Percentiles rank a stretch among this genome's conserved stretches.
These are phyloP conservation scores for Penicillium manginii DNA, from an alignment of 495 filamentous ascomycete species.

Conservation along the genomic window DNA sequence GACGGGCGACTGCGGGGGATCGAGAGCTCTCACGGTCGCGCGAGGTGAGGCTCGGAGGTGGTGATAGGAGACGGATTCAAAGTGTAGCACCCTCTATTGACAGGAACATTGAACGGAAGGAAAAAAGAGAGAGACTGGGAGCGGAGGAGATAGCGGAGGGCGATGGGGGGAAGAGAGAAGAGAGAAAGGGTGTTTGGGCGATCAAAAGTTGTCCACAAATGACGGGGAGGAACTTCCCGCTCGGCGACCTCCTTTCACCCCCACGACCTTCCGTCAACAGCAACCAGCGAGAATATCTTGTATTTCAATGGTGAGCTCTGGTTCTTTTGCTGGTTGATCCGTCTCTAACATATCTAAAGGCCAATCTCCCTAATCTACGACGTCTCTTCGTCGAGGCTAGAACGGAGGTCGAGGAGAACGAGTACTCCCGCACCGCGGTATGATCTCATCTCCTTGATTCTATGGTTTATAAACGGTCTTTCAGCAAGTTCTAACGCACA, in stretches of 20 bases:
- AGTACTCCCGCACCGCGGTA: constrained; percentile 91
- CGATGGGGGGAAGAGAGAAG: constrained; percentile 15
- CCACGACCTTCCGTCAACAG: neutral
- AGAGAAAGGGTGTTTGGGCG: constrained; percentile 35
- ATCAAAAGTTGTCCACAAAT: constrained; percentile 50
- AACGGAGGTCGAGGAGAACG: constrained; percentile 91
- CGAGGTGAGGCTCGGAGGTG: constrained; percentile 20
- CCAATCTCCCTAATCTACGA: constrained; percentile 90
- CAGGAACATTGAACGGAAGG: constrained; percentile 12
- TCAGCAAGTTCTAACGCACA: neutral
- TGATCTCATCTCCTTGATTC: constrained; percentile 3
- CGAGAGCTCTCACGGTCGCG: constrained; percentile 42
- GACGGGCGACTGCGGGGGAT: constrained; percentile 48
- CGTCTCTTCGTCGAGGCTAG: constrained; percentile 95
- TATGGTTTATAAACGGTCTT: neutral
- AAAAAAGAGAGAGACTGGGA: constrained; percentile 10
- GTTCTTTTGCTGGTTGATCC: neutral
- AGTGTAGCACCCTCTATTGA: constrained; percentile 20
- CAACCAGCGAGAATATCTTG: neutral
- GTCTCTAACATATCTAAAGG: constrained; percentile 48
- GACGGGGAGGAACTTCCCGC: constrained; percentile 34
- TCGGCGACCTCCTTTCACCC: constrained; percentile 11
- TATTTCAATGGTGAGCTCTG: constrained; percentile 23
- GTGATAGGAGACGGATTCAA: constrained; percentile 16
- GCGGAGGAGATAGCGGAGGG: constrained; percentile 4